Evolutionary conservation across 2,329 filamentous ascomycete species (phyloP), one percentile per base, ranked within the genome.

Genomic region (Alternaria postmessia): DNA sequence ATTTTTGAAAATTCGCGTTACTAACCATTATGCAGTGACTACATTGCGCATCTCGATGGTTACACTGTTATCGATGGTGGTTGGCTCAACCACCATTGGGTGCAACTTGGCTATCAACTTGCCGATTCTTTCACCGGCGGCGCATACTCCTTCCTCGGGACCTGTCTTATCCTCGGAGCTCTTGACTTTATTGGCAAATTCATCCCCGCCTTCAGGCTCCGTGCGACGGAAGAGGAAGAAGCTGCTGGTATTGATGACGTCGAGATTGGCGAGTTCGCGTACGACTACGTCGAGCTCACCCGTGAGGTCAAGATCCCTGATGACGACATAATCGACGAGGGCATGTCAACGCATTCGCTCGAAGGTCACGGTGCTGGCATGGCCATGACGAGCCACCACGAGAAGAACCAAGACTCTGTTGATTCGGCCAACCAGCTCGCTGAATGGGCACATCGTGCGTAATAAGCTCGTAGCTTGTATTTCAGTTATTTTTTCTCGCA

Each of bases 241-340:
- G 88, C 93, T 52, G 82, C 93, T 42, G 93, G 93, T 67, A 93
- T 96, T 61, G 93, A 96, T 72, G 93, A 96, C 71, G 89, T 91
- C 24, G 93, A 97, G 80, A 92, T 96, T 73, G 93, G 93, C 76
- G 93, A 96, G 81, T 96, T 95, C 76, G 93, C 92, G n/a, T 96
- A 96, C 78, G 93, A 96, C 79, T 96, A 96, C 71, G 92, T 96
- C 66, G 93, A 96, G 83, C 83, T 95, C 66, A 90, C 87, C 20
- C 84, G 91, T 63, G 90, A 94, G 69, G 56, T 71, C 39, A 65
- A 67, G 24, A 61, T 67, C 7, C 64, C 64, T 2, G 62, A 69
- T 30, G 78, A 82, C 14, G 73, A 59, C 28, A 54, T 54, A 4
- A 38, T 74, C 34, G 73, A 76, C 34, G 74, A 77, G 53, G 77